Base-by-base conservation (phyloP, 495 filamentous ascomycete species). In the Entonaema liquescens region DNA sequence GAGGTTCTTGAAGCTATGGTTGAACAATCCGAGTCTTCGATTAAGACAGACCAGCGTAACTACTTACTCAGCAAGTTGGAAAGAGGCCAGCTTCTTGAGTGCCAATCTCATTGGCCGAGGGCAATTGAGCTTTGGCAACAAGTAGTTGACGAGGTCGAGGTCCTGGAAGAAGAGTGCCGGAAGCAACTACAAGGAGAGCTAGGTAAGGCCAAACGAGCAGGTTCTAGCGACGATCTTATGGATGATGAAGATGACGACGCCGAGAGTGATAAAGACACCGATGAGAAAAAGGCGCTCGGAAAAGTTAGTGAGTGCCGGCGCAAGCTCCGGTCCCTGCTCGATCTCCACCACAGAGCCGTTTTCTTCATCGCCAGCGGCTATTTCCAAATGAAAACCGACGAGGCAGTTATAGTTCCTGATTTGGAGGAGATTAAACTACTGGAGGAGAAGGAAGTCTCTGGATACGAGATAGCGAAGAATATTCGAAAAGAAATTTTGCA, bases 1-100 rank as follows among this genome's bases (percentile, higher is more conserved):
- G 91, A 98, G 73, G 93, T 97, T 1, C 80, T 98, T 23, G 89
- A 92, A 42, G 89, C 89, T 3, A 97, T 98, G 95, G 89, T 97
- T 63, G 94, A 97, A 25, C 86, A 93, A 62, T 92, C 89, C 13
- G 89, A 93, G 28, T 79, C 81, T 19, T 70, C 79, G 2, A 85
- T 92, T 19, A 84, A 88, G 26, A 77, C 85, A 0, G 89, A 95
- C 57, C 89, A 97, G 71, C 86, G 94, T 23, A 74, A 78, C 8
- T 79, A 89, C 13, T 81, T 96, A 0, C 73, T 86, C 1, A 83
- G 84, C 9, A 89, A 87, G 66, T 73, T 96, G 19, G 80, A 83
- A 5, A 83, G 88, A 31, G 95, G 93, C 2, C 94, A 96, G 69
- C 77, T 97, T 6, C 77, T 91, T 31, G 93, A 92, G 47, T 90